A percentile compares a stretch with the other conserved stretches of the same genome.
Evolutionary conservation across 441 rosid species (phyloP).

Genomic region (Geranium incanum): DNA sequence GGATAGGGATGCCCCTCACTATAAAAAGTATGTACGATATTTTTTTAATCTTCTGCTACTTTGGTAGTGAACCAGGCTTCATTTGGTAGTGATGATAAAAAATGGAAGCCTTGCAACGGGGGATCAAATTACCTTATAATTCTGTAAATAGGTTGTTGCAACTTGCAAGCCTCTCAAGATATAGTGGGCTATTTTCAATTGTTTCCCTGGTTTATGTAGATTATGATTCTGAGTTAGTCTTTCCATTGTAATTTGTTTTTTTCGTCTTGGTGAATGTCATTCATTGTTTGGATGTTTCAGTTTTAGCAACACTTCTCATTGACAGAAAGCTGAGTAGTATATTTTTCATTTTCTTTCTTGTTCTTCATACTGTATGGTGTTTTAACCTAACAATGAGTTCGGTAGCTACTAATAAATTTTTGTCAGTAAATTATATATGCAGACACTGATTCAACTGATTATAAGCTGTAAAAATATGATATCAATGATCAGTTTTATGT

Average conservation of each 20-base stretch:
- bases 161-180: background rate
- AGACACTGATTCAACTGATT: background rate
- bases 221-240: background rate
- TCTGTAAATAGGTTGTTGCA: background rate
- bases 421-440: background rate
- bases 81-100: background rate
- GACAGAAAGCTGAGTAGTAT: background rate
- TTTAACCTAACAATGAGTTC: background rate
- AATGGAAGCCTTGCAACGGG: background rate
- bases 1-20: conserved; percentile 94
- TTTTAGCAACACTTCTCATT: background rate
- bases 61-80: background rate
- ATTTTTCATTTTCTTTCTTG: background rate
- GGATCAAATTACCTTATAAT: background rate
- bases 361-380: background rate
- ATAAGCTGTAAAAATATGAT: conserved; percentile 2
- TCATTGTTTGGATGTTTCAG: background rate
- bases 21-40: conserved; percentile 52
- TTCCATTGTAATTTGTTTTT: conserved; percentile 1
- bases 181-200: background rate
- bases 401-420: background rate
- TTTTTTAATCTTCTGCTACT: conserved; percentile 1
- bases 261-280: background rate
- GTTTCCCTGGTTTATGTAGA: background rate
- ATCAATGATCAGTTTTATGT: conserved; percentile 10